A percentile compares a stretch with the other conserved stretches of the same genome.
phyloP scores from a whole-genome alignment of 163 green algal species.

The Volvox carteri region DNA sequence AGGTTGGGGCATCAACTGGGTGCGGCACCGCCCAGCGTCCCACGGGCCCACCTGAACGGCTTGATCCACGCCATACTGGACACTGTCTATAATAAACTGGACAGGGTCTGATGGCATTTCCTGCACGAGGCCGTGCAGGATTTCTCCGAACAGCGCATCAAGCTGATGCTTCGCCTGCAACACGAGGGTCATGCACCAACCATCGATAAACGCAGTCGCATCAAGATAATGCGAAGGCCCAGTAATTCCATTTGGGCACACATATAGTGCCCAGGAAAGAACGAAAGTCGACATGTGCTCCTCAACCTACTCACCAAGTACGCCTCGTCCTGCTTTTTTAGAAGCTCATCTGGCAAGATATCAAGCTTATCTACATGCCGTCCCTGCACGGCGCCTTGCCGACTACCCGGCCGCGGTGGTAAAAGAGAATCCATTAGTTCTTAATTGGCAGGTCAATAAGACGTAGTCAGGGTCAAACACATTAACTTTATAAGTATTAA shows the following conservation, averaged over 20 bases:
- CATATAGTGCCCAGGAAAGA: no score
- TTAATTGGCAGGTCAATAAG: no score
- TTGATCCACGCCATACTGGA: slow-evolving; percentile 54
- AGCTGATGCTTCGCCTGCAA: slow-evolving; percentile 51
- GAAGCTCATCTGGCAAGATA: slow-evolving; percentile 42
- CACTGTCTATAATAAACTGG: slow-evolving; percentile 60
- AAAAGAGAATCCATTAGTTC: slow-evolving; percentile 40
- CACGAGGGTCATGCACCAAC: background rate
- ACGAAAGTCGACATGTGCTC: slow-evolving; percentile 21
- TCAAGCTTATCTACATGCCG: slow-evolving; percentile 59
- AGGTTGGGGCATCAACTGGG: no score
- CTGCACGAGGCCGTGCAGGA: slow-evolving; percentile 39
- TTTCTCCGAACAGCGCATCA: slow-evolving; percentile 51
- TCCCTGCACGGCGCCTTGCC: slow-evolving; percentile 7
- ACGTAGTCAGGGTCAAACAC: no score
- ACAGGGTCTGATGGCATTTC: slow-evolving; percentile 55
- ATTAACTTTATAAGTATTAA: no score
- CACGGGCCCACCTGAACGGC: slow-evolving; percentile 55
- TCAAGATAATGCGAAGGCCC: background rate
- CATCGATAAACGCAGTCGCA: background rate
- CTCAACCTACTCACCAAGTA: slow-evolving; percentile 49
- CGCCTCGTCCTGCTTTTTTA: slow-evolving; percentile 56
- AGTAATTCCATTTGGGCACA: no score
- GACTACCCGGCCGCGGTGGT: slow-evolving; percentile 14
- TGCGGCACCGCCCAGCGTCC: background rate